These are phyloP conservation scores for Clonostachys sp. DNA, from an alignment of 2,329 filamentous ascomycete genomes.

Conservation along the genomic window DNA sequence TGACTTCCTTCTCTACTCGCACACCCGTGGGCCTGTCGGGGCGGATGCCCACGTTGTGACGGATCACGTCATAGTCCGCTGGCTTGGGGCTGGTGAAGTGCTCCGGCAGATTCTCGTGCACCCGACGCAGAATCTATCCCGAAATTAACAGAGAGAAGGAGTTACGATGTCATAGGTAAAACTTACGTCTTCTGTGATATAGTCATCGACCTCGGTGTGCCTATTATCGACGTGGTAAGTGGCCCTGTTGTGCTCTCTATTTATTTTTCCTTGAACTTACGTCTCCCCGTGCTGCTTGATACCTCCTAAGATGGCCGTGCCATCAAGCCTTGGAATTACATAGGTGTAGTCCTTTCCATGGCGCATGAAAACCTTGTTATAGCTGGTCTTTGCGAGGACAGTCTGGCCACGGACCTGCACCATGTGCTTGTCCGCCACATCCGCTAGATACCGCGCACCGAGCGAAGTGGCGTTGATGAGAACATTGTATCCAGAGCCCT, in stretches of 20 bases:
- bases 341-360: constrained; percentile 8
- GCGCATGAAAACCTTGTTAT: constrained; percentile 4
- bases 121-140: constrained; percentile 3
- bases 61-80: not conserved
- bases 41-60: not conserved
- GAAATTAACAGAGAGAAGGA: not conserved
- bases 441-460: constrained; percentile 5
- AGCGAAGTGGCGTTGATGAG: constrained; percentile 7
- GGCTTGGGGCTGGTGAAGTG: not conserved
- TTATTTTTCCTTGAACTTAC: too few species aligned
- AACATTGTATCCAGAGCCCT: constrained; percentile 6
- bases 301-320: constrained; percentile 9
- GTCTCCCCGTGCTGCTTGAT: constrained; percentile 5
- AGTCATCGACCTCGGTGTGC: constrained; percentile 3
- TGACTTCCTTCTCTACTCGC: not conserved
- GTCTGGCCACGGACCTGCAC: constrained; percentile 7
- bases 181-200: not conserved
- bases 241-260: too few species aligned
- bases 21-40: not conserved
- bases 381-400: constrained; percentile 4
- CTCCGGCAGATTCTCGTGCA: constrained; percentile 4
- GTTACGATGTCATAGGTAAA: not conserved
- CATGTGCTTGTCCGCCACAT: constrained; percentile 3
- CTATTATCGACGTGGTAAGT: too few species aligned
- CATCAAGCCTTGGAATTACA: constrained; percentile 6